A percentile compares a stretch with the other conserved stretches of the same genome.
phyloP scores from a whole-genome alignment of 169 alveolate genomes.

The Theileria orientalis region DNA sequence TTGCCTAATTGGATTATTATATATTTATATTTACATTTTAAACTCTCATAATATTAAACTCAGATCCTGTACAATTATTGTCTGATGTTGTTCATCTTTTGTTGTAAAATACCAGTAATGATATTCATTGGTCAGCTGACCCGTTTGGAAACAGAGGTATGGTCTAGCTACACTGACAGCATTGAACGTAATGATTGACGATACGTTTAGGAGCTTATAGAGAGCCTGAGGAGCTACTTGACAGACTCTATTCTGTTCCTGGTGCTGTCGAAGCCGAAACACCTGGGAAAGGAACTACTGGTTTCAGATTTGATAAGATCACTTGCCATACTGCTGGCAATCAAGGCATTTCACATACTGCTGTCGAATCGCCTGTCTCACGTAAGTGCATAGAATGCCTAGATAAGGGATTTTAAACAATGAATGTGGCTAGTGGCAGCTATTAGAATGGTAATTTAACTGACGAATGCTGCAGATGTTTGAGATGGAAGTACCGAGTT shows the following conservation, averaged over 20 bases:
- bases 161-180: neutral
- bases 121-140: constrained; percentile 71
- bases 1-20: neutral
- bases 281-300: constrained; percentile 79
- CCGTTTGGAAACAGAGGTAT: constrained; percentile 64
- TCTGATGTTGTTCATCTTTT: constrained; percentile 62
- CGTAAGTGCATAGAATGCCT: constrained; percentile 52
- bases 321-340: constrained; percentile 69
- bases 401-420: neutral
- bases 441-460: neutral
- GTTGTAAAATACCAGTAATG: constrained; percentile 55
- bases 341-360: constrained; percentile 79
- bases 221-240: constrained; percentile 78
- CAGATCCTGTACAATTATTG: constrained; percentile 68
- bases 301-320: constrained; percentile 70
- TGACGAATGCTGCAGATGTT: constrained; percentile 68
- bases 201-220: constrained; percentile 73
- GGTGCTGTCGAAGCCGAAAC: constrained; percentile 80
- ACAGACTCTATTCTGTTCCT: constrained; percentile 82
- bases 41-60: neutral
- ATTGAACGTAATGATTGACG: neutral
- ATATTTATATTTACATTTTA: neutral
- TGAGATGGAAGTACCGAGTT: constrained; percentile 79
- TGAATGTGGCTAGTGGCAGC: neutral
- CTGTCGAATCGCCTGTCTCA: constrained; percentile 72